Percentiles rank a stretch among this genome's conserved stretches.
These are phyloP conservation scores for Suhomyces wounanorum DNA, from an alignment of 1,139 yeast species.

Conservation along the genomic window DNA sequence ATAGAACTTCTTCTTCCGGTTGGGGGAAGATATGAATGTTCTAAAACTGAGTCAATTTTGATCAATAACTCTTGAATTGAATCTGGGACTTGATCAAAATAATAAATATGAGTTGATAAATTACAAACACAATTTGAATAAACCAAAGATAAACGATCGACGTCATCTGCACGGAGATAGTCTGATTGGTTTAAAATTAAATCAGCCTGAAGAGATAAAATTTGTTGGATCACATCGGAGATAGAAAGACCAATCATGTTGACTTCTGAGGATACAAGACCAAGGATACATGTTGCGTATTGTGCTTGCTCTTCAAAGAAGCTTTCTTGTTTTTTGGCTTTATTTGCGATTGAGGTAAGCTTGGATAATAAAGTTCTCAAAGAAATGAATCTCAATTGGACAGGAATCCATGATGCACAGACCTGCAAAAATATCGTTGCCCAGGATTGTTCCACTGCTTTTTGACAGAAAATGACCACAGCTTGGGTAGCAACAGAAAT, in stretches of 20 bases:
- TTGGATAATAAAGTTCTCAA: conserved; percentile 46
- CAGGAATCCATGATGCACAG: conserved; percentile 81
- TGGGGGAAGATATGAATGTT: conserved; percentile 21
- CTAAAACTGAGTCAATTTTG: conserved; percentile 39
- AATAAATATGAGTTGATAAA: conserved; percentile 71
- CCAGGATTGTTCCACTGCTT: conserved; percentile 44
- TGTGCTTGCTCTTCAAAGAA: conserved; percentile 43
- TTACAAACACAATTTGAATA: conserved; percentile 57
- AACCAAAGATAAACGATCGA: conserved; percentile 29
- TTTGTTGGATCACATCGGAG: conserved; percentile 71
- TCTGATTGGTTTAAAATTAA: conserved; percentile 35
- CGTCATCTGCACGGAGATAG: conserved; percentile 24
- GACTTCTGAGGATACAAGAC: conserved; percentile 73
- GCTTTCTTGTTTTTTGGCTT: conserved; percentile 23
- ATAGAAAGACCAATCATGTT: conserved; percentile 88
- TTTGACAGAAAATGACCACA: conserved; percentile 39
- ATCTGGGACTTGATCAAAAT: conserved; percentile 79
- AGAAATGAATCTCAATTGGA: conserved; percentile 78
- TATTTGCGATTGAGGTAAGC: conserved; percentile 26
- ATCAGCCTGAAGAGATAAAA: conserved; percentile 60
- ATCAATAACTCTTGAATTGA: conserved; percentile 59
- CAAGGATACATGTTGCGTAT: conserved; percentile 57
- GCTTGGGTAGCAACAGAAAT: conserved; percentile 49
- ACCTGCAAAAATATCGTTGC: conserved; percentile 58
- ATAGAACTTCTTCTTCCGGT: conserved; percentile 14